Conservation (phyloP, 176 grass and related monocot genomes). For the Triticum aestivum region DNA sequence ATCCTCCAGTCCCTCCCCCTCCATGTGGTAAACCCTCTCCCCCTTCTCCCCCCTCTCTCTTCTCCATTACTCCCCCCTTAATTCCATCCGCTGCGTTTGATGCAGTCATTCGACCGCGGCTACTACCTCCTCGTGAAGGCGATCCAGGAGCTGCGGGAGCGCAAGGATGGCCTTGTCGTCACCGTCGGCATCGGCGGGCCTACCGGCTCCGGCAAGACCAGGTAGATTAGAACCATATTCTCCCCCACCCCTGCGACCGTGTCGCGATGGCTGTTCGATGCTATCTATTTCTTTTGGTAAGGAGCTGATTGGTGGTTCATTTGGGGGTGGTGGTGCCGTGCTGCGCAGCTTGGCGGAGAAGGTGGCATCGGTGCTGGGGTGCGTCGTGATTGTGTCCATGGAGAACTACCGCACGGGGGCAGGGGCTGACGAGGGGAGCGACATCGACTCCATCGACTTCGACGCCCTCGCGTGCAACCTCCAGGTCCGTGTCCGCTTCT, state of each 20-base stretch:
- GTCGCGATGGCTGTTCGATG: neutral
- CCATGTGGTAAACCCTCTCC: conserved; percentile 65
- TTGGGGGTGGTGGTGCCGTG: neutral
- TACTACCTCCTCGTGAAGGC: conserved; percentile 95
- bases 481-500: conserved; percentile 47
- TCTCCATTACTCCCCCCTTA: neutral
- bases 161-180: conserved; percentile 86
- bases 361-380: conserved; percentile 89
- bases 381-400: conserved; percentile 92
- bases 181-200: conserved; percentile 90
- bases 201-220: conserved; percentile 93
- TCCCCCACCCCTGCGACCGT: neutral
- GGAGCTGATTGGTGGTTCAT: neutral
- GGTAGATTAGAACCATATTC: conserved; percentile 33
- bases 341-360: conserved; percentile 81
- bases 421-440: conserved; percentile 74
- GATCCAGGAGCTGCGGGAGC: conserved; percentile 95
- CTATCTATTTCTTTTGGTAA: neutral
- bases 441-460: conserved; percentile 78
- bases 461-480: conserved; percentile 60
- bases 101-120: conserved; percentile 92
- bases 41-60: neutral
- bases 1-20: conserved; percentile 97
- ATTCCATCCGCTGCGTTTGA: neutral
- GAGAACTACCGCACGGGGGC: conserved; percentile 85